phyloP scores from a whole-genome alignment of 139 green algal species.

The Deuterostichococcus epilithicus region DNA sequence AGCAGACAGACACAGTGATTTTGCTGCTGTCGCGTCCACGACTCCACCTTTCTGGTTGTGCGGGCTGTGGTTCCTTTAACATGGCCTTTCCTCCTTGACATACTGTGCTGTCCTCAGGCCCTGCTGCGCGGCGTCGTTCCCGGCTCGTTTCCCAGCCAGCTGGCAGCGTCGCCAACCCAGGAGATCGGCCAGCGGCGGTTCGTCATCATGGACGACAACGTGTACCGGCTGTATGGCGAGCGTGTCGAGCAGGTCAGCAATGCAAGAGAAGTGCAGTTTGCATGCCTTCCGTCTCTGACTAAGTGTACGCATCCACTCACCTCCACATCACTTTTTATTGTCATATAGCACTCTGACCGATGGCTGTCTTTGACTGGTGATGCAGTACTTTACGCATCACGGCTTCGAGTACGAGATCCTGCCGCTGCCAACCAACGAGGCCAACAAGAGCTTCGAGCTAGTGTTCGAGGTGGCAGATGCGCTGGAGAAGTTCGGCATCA shows the following conservation, averaged over 20 bases:
- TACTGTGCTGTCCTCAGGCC: constrained; percentile 12
- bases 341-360: neutral
- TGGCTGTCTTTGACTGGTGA: neutral
- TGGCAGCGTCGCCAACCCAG: neutral
- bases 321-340: neutral
- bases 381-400: constrained; percentile 39
- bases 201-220: constrained; percentile 44
- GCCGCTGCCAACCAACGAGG: constrained; percentile 36
- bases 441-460: constrained; percentile 48
- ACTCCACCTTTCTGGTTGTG: neutral
- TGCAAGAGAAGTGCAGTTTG: neutral
- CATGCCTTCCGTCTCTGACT: no score
- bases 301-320: no score
- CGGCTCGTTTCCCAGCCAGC: constrained; percentile 33
- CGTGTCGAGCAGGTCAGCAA: constrained; percentile 17
- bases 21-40: no score
- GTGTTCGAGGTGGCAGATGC: constrained; percentile 34
- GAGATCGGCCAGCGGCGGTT: constrained; percentile 23
- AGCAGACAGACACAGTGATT: no score
- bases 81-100: neutral
- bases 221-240: constrained; percentile 28
- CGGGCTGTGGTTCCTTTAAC: neutral
- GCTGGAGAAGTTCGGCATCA: constrained; percentile 41
- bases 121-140: constrained; percentile 37
- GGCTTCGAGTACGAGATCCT: constrained; percentile 33